These are phyloP conservation scores for Trypanosomatidae sp. DNA, from an alignment of 208 protist species.

Conservation along the genomic window DNA sequence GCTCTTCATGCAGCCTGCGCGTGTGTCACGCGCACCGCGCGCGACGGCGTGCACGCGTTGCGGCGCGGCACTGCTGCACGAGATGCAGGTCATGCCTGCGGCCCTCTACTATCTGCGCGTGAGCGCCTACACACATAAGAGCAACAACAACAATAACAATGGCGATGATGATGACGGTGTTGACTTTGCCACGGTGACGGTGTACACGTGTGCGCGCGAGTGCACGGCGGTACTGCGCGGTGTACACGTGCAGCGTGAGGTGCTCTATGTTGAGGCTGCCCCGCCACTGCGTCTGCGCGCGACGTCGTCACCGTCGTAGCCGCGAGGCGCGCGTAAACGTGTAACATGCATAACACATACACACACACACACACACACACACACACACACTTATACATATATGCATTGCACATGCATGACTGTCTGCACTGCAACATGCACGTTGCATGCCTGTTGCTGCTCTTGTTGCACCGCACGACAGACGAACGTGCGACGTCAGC, in stretches of 20 bases:
- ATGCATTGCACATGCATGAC: too few species aligned
- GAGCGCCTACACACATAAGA: conserved; percentile 15
- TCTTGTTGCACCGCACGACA: too few species aligned
- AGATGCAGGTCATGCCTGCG: conserved; percentile 78
- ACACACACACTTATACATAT: too few species aligned
- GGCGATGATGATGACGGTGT: conserved; percentile 33
- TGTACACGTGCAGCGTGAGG: conserved; percentile 37
- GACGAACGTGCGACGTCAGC: too few species aligned
- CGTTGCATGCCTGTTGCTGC: too few species aligned
- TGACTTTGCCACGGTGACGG: conserved; percentile 66
- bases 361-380: too few species aligned
- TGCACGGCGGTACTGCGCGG: conserved; percentile 23
- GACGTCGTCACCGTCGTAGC: not conserved
- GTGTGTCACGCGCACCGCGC: conserved; percentile 16
- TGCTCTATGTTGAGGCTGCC: conserved; percentile 43
- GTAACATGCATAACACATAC: too few species aligned
- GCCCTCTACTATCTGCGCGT: conserved; percentile 57
- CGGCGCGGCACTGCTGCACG: conserved; percentile 42
- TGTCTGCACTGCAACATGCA: too few species aligned
- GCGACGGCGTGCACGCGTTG: conserved; percentile 31
- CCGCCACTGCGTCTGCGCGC: conserved; percentile 7
- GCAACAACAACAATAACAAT: not conserved
- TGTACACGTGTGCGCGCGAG: conserved; percentile 54
- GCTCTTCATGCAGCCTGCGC: conserved; percentile 65
- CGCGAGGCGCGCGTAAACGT: not conserved